Evolutionary conservation across 257 asterid genomes (phyloP), one percentile per base, ranked within the genome.

Genomic region (Ilex asprella): DNA sequence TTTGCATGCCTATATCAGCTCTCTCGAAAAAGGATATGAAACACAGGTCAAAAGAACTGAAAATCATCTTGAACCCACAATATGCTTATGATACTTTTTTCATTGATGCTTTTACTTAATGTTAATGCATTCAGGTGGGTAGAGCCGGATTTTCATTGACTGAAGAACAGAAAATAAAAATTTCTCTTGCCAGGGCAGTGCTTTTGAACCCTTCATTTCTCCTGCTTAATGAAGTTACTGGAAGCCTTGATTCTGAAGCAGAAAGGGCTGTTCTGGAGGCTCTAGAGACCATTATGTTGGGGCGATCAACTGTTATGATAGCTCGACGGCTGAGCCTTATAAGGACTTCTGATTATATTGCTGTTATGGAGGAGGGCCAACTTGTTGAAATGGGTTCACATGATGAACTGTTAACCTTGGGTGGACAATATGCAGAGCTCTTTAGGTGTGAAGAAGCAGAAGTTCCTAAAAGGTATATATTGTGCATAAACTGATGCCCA

Each of bases 301-400:
- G 57, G 5, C 57, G 57, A 21, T 53, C 57, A 21, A 53, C 57
- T 7, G 15, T 53, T 15, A 53, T 53, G 15, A 53, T 53, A 53
- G 57, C 57, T 53, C 57, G 57, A 21, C 57, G 57, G 30, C 30
- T 53, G 1, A 53, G 57, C 15, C 57, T 53, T 0, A 53, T n/a
- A n/a, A 53, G 57, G 30, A 53, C 11, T 53, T 10, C 57, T 1
- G 57, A 53, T 53, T 53, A 53, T 14, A 53, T 53, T 7, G 57
- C 57, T 14, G 57, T 53, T 2, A 53, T 53, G 57, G 57, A 53
- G 57, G 57, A 53, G 15, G 57, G 57, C 15, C 57, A 53, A 53
- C 57, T 53, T 6, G 57, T 53, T 14, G 57, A 53, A 53, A 53
- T 53, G 57, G 57, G 57, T 21, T 7, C 57, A 53, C 57, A 53